Percentiles rank a stretch among this genome's conserved stretches.
These are phyloP conservation scores for Magnolia sinica DNA, from an alignment of 164 flowering plant species.

Conservation along the genomic window DNA sequence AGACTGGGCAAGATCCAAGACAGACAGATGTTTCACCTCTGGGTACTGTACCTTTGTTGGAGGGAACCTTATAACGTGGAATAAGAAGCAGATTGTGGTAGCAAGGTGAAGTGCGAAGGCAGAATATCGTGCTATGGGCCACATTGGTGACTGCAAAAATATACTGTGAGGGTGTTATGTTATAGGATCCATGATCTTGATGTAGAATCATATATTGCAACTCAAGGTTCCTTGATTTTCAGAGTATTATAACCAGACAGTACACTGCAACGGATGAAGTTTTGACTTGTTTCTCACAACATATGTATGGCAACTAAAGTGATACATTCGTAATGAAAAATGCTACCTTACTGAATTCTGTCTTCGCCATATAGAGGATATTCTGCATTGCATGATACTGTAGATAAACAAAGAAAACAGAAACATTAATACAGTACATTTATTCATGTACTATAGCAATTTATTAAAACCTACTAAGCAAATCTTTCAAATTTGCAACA, in stretches of 20 bases:
- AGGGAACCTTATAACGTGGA: no score
- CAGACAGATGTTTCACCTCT: no score
- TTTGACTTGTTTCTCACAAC: not conserved
- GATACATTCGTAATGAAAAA: not conserved
- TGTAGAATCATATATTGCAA: no score
- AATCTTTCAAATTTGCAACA: not conserved
- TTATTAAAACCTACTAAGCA: not conserved
- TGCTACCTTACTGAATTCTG: conserved; percentile 72
- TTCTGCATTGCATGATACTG: conserved; percentile 82
- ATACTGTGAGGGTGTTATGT: no score
- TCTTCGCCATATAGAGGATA: conserved; percentile 75
- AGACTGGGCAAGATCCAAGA: no score
- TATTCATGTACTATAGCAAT: not conserved
- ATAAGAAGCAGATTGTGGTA: no score
- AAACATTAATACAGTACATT: conserved; percentile 3
- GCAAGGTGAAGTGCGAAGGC: no score
- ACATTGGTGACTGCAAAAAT: no score
- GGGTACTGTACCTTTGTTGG: no score
- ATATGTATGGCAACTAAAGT: conserved; percentile 4
- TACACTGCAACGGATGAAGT: not conserved
- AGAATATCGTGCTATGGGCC: no score
- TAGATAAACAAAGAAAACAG: conserved; percentile 14
- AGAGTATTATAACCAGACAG: not conserved
- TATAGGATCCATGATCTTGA: no score
- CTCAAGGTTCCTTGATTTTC: not conserved